Conservation (phyloP, 768 basidiomycete species). For the Mycena galopus region DNA sequence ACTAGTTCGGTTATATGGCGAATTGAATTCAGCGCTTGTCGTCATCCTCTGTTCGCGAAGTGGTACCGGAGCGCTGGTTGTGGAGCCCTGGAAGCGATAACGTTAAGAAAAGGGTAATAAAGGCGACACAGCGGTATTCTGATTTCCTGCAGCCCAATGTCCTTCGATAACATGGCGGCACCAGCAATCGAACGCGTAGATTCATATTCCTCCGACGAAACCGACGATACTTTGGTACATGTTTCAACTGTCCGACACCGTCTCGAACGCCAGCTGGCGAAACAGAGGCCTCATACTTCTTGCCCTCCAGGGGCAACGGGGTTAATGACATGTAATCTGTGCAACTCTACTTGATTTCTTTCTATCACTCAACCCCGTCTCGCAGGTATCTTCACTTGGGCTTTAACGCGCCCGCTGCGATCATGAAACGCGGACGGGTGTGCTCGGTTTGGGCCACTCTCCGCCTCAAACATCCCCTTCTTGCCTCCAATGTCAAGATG, state of each 20-base stretch:
- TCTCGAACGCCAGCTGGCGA: constrained; percentile 74
- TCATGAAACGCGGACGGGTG: constrained; percentile 64
- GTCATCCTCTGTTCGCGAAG: background rate
- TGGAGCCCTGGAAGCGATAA: too few relatives aligned
- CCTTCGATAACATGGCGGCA: constrained; percentile 13
- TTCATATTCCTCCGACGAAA: constrained; percentile 29
- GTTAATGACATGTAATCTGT: constrained; percentile 87
- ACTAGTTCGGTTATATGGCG: too few relatives aligned
- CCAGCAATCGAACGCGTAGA: constrained; percentile 26
- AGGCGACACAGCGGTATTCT: background rate
- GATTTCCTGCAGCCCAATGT: background rate
- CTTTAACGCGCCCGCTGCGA: constrained; percentile 60
- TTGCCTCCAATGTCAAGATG: constrained; percentile 75
- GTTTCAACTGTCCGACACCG: background rate
- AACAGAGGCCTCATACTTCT: constrained; percentile 83
- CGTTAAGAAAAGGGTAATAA: too few relatives aligned
- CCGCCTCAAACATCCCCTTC: constrained; percentile 76
- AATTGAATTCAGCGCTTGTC: too few relatives aligned
- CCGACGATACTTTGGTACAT: constrained; percentile 30
- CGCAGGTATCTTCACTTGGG: constrained; percentile 85
- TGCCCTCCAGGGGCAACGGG: constrained; percentile 81
- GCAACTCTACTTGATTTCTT: background rate
- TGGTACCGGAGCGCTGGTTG: too few relatives aligned
- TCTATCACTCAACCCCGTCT: constrained; percentile 9
- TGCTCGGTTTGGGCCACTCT: constrained; percentile 79